Conservation (phyloP, 371 early-diverging fungal genomes). For the Rhizopus delemar region DNA sequence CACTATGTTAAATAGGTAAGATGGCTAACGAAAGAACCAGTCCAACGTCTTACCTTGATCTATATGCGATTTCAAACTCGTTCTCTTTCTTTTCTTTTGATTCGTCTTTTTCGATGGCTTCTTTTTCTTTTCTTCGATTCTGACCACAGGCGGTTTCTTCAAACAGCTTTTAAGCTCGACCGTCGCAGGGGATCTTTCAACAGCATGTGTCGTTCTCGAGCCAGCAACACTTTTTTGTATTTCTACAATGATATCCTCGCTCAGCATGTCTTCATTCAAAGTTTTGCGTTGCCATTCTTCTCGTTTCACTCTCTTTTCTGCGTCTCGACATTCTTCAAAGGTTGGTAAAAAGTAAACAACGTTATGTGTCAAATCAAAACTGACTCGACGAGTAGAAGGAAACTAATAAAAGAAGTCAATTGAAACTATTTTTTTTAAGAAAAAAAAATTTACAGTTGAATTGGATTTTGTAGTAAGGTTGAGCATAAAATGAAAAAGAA, state of each 20-base stretch:
- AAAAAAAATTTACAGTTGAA: no score
- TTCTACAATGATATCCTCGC: conserved; percentile 45
- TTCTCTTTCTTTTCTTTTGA: conserved; percentile 31
- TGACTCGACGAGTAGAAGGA: conserved; percentile 33
- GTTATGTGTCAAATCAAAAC: conserved; percentile 52
- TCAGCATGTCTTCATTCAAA: conserved; percentile 39
- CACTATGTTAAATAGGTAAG: background rate
- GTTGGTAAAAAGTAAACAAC: conserved; percentile 45
- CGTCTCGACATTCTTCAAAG: conserved; percentile 36
- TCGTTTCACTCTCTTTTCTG: conserved; percentile 27
- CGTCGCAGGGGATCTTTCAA: background rate
- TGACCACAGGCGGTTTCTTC: conserved; percentile 19
- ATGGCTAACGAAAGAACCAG: background rate
- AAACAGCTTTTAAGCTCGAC: conserved; percentile 24
- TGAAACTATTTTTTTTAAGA: no score
- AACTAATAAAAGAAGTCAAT: no score
- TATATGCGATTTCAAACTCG: conserved; percentile 4
- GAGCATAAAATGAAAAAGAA: no score
- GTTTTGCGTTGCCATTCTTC: conserved; percentile 40
- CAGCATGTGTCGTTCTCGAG: conserved; percentile 10
- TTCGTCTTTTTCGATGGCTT: conserved; percentile 12
- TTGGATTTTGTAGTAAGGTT: no score
- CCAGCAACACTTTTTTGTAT: conserved; percentile 29
- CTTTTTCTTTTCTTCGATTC: background rate
- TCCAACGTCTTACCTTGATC: background rate